Base-by-base conservation (phyloP, 2,329 filamentous ascomycete genomes). In the Claviceps digitariae region DNA sequence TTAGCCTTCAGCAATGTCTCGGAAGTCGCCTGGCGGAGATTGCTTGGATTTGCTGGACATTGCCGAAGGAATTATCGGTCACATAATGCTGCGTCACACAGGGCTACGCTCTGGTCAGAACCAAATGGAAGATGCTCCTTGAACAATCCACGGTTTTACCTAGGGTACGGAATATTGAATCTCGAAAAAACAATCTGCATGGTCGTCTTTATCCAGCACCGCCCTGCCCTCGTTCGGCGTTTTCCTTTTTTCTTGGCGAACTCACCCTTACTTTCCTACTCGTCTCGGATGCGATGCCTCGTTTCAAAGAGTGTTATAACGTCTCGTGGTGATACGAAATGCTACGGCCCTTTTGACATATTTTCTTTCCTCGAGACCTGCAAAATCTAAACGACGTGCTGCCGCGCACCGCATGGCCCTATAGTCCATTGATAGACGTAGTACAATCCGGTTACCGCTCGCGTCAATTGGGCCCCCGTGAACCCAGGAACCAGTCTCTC, bases 401-500 rank as follows among this genome's bases (percentile, higher is more conserved):
- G 17, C 31, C 46, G n/a, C 36, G 29, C 10, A 48, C n/a, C 25
- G 8, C 12, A 13, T 15, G 46, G n/a, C 31, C n/a, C 45, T 17
- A 41, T 25, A 44, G 25, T 6, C 23, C 27, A 29, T 25, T 36
- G 2, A n/a, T 4, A n/a, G n/a, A n/a, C n/a, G 53, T 54, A 21
- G 27, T 21, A 54, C 48, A 48, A 48, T 21, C 20, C 36, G 49
- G 44, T 49, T 48, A 45, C 23, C 17, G 34, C 45, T 45, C 44
- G 45, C 36, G 13, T 48, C 21, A 36, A 20, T 13, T n/a, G 45
- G 23, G 25, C 38, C 15, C 6, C 45, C 43, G 31, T 38, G 25
- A 17, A 25, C 36, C 49, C 49, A n/a, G n/a, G 49, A 51, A 52
- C 53, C 49, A 48, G 20, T 41, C 44, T 25, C 44, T 49, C 53